Evolutionary conservation across 2,329 filamentous ascomycete species (phyloP).

Genomic region (Tothia fuscella): DNA sequence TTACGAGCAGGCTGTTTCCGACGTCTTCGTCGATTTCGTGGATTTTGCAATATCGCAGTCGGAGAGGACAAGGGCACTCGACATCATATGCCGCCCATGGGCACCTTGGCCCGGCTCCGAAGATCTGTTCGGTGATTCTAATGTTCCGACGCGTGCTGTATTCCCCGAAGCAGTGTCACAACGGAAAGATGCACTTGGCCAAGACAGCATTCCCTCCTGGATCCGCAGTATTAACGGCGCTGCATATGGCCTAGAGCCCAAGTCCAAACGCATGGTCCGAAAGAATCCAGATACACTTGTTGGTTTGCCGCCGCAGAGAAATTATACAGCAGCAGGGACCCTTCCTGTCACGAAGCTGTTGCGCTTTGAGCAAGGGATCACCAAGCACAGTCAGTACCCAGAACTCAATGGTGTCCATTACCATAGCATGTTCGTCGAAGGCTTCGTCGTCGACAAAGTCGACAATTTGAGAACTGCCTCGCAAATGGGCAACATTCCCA

Average conservation of each 20-base stretch:
- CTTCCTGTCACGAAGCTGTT: conserved; percentile 5
- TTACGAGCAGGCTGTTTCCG: conserved; percentile 20
- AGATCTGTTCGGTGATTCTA: not conserved
- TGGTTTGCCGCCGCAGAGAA: conserved; percentile 18
- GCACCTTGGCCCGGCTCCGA: conserved; percentile 12
- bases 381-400: not conserved
- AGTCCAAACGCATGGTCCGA: conserved; percentile 16
- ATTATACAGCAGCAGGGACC: conserved; percentile 21
- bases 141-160: no score
- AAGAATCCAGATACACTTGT: conserved; percentile 27
- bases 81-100: conserved; percentile 31
- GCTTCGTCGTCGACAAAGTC: conserved; percentile 4
- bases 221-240: conserved; percentile 17
- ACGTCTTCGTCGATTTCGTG: conserved; percentile 26
- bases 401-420: not conserved
- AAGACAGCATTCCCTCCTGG: conserved; percentile 21
- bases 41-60: conserved; percentile 19
- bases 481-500: conserved; percentile 6
- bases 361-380: conserved; percentile 10
- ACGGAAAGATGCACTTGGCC: conserved; percentile 2
- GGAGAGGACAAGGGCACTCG: conserved; percentile 18
- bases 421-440: conserved; percentile 6
- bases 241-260: conserved; percentile 17
- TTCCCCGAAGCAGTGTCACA: no score
- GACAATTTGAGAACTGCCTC: not conserved